These are phyloP conservation scores for Neckera pumila DNA, from an alignment of 225 moss, liverwort and hornwort genomes.

Conservation along the genomic window DNA sequence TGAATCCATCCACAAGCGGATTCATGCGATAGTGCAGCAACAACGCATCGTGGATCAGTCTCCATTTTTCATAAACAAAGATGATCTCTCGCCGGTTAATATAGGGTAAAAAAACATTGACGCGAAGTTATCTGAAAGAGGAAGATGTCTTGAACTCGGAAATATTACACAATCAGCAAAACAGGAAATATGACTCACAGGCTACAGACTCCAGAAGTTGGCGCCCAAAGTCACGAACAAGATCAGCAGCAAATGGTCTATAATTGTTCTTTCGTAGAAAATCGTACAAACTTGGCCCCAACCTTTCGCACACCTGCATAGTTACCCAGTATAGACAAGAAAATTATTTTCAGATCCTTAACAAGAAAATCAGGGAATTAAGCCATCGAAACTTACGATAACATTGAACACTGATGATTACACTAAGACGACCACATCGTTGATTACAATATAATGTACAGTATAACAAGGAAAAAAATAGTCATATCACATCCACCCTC, in stretches of 20 bases:
- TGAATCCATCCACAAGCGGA: background rate
- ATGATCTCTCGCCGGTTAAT: background rate
- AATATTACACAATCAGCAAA: background rate
- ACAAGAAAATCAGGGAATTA: background rate
- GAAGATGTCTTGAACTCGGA: background rate
- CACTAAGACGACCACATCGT: background rate
- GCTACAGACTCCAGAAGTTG: slow-evolving; percentile 97
- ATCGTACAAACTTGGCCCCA: slow-evolving; percentile 94
- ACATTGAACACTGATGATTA: background rate
- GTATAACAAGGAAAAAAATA: background rate
- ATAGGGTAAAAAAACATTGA: background rate
- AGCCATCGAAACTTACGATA: background rate
- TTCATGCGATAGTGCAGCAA: background rate
- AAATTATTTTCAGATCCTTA: background rate
- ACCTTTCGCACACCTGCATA: slow-evolving; percentile 81
- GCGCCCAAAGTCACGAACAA: slow-evolving; percentile 87
- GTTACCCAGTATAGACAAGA: background rate
- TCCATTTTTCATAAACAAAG: background rate
- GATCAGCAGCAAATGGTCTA: slow-evolving; percentile 88
- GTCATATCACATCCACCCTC: background rate
- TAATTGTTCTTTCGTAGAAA: slow-evolving; percentile 91
- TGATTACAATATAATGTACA: background rate
- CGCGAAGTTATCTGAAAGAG: background rate
- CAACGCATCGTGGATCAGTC: background rate
- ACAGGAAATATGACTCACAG: slow-evolving; percentile 41